A percentile compares a stretch with the other conserved stretches of the same genome.
These are phyloP conservation scores for Grosmannia penicillata DNA, from an alignment of 2,329 filamentous ascomycete species.

Conservation along the genomic window DNA sequence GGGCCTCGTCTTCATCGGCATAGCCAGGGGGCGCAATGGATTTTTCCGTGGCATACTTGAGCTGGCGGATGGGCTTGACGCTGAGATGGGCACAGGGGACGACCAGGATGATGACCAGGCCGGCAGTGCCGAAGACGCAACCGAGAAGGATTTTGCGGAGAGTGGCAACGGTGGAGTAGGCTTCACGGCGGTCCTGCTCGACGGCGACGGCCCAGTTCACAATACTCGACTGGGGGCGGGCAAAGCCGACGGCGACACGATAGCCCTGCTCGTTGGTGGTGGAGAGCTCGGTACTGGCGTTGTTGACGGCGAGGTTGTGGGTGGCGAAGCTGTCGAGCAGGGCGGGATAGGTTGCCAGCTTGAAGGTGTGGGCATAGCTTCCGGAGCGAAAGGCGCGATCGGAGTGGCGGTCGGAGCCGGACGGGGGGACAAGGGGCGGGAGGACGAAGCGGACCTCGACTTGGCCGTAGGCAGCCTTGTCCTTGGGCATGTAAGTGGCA, in stretches of 20 bases:
- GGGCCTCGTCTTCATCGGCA: slow-evolving; percentile 34
- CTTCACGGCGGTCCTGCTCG: slow-evolving; percentile 60
- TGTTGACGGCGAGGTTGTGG: slow-evolving; percentile 37
- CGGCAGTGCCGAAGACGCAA: slow-evolving; percentile 73
- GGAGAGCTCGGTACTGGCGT: slow-evolving; percentile 52
- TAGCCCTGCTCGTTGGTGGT: slow-evolving; percentile 58
- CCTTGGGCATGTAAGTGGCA: slow-evolving; percentile 23
- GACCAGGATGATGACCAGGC: slow-evolving; percentile 54
- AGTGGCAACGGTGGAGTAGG: slow-evolving; percentile 58
- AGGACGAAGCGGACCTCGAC: slow-evolving; percentile 44
- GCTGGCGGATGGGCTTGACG: slow-evolving; percentile 62
- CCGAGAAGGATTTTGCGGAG: slow-evolving; percentile 69
- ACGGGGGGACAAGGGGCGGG: slow-evolving; percentile 27
- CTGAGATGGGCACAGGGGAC: slow-evolving; percentile 71
- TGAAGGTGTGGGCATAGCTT: slow-evolving; percentile 36
- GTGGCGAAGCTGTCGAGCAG: slow-evolving; percentile 44
- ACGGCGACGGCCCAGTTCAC: slow-evolving; percentile 75
- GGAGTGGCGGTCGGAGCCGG: slow-evolving; percentile 32
- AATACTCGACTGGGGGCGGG: slow-evolving; percentile 49
- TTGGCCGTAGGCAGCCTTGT: slow-evolving; percentile 22
- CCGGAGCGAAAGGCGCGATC: slow-evolving; percentile 25
- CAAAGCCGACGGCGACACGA: slow-evolving; percentile 66
- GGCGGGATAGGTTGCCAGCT: slow-evolving; percentile 46
- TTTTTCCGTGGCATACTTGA: slow-evolving; percentile 62
- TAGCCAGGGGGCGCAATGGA: slow-evolving; percentile 54